Evolutionary conservation across 2,329 filamentous ascomycete genomes (phyloP), one percentile per base, ranked within the genome.

Genomic region (Onygenales sp.): DNA sequence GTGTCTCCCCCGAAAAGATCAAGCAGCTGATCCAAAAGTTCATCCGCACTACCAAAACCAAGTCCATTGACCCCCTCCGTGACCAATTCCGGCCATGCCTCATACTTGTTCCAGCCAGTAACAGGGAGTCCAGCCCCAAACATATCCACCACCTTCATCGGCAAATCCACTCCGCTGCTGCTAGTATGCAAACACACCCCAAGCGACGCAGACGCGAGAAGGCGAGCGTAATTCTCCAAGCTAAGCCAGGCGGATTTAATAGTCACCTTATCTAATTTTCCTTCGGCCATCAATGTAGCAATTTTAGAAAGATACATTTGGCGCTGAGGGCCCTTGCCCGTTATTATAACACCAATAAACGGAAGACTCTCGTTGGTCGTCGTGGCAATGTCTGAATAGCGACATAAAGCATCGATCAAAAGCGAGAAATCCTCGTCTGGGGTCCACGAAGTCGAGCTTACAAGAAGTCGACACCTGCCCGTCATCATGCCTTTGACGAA

Each of bases 91-190:
- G 81, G 76, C 78, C 95, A 95, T 57, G 91, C 92, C 65, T 91
- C 84, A 64, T 95, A 98, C 2, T 80, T 79, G 31, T 81, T 82
- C 78, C 93, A 97, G 3, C 90, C 92, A 0, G 86, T 84, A 0
- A 98, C 93, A 0, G 93, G 93, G 32, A 98, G 74, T 0, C 92
- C 93, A 0, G 91, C 87, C 2, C 93, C 93, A 67, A 98, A 97
- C 91, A 98, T 96, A 67, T 98, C 93, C 11, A 98, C 91, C 1
- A 98, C 90, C 72, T 98, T 98, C 93, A 98, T 98, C 0, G 93
- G 93, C 17, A 98, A 75, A 69, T 98, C 93, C 0, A 98, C 90
- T 1, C 93, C 93, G 2, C 89, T 95, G 59, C 87, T 94, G 11
- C 90, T 96, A 59, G 83, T 95, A 72, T 98, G 93, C 31, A 98